Evolutionary conservation across 2,329 filamentous ascomycete species (phyloP).

Genomic region (Phyllosticta citribraziliensis): DNA sequence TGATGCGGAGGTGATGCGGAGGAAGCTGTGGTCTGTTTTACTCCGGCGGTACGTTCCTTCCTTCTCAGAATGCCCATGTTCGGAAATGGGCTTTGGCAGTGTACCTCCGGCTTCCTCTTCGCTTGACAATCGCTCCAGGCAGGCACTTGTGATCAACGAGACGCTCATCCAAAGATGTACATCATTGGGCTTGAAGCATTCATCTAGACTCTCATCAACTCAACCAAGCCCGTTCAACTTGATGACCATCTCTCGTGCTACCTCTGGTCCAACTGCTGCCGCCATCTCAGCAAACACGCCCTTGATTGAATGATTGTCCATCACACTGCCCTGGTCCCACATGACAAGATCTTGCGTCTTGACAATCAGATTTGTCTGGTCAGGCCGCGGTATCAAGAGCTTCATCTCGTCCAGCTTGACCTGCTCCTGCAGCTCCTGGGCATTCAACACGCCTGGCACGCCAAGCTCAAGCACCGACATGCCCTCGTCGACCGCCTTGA

Average conservation of each 20-base stretch:
- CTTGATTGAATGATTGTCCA: conserved; percentile 45
- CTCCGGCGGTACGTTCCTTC: background rate
- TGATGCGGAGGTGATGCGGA: background rate
- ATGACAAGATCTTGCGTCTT: conserved; percentile 42
- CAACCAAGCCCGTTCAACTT: background rate
- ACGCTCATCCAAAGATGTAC: too few species aligned
- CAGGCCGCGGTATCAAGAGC: conserved; percentile 34
- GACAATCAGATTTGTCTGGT: conserved; percentile 19
- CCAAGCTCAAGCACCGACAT: conserved; percentile 48
- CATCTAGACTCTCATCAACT: background rate
- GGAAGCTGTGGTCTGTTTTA: too few species aligned
- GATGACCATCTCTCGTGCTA: conserved; percentile 48
- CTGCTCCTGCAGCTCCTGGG: conserved; percentile 40
- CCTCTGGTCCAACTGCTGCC: conserved; percentile 53
- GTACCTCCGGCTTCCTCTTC: too few species aligned
- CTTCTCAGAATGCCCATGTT: background rate
- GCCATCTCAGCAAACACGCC: conserved; percentile 57
- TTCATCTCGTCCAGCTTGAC: conserved; percentile 52
- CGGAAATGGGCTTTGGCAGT: background rate
- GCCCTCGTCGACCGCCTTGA: conserved; percentile 24
- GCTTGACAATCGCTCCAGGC: too few species aligned
- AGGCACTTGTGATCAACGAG: too few species aligned
- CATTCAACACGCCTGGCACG: conserved; percentile 57
- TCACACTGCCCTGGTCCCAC: conserved; percentile 48
- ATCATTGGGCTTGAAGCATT: too few species aligned